Evolutionary conservation across 176 grass and related monocot species (phyloP), one percentile per base, ranked within the genome.

Genomic region (Aegilops umbellulata): DNA sequence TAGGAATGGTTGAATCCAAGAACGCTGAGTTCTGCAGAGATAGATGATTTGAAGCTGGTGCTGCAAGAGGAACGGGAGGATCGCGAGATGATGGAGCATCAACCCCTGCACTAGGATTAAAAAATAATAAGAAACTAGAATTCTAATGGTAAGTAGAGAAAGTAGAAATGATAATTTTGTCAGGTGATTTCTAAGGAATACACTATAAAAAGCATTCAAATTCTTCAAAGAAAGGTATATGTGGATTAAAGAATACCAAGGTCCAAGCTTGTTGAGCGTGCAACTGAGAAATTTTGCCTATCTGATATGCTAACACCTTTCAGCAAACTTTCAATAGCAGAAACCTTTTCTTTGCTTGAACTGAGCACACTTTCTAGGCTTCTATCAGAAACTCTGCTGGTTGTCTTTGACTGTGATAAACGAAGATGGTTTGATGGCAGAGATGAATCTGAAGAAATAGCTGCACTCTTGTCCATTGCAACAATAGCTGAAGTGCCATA

Each of bases 321-420:
- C 90, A 99, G 85, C 81, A 99, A 91, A 89, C 97, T 94, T 87
- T 99, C 97, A 89, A 99, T 99, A 73, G 97, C 97, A 41, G 97
- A 96, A 66, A 99, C 94, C 83, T 99, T 99, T 87, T 99, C 92
- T 87, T 99, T 95, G 88, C 97, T 99, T 11, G 97, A 90, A 77
- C 86, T 92, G 85, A 99, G 93, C 78, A 99, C 85, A 77, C 92
- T 99, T 80, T 99, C 94, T 23, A 99, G 86, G 82, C 90, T 99
- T 87, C 97, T 93, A 72, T 99, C 97, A 77, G 92, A 71, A 80
- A 81, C 80, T 88, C 91, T 94, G 31, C 83, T 63, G 24, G 70
- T 76, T 55, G 90, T 82, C 73, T 94, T 99, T 80, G 92, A 94
- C 80, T 94, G 94, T 86, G 92, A 88, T 51, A 96, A 78, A 66